Evolutionary conservation across 306 rosid species (phyloP), one percentile per base, ranked within the genome.

Genomic region (Medicago ruthenica): DNA sequence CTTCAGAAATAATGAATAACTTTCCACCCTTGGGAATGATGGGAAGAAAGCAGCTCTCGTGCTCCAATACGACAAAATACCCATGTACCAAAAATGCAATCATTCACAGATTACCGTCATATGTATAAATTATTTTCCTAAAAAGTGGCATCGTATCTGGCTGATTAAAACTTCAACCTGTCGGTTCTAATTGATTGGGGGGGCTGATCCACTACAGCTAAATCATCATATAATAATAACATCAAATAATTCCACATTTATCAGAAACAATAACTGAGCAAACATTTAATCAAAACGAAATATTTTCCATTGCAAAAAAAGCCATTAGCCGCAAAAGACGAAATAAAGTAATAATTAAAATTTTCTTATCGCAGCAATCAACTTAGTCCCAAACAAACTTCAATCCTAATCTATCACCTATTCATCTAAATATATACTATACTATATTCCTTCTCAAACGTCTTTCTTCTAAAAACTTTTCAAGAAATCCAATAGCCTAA

Each of bases 401-500:
- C 8, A 66, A 73, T 41, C 51, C 50, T 63, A 66, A 64, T 18
- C 41, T 0, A 55, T 79, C 51, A 31, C 62, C 54, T 24, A 5
- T n/a, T 70, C 27, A 27, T 22, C 58, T 9, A 50, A 60, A 36
- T 13, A 20, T 24, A 70, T 60, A 48, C 55, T 21, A 27, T 41
- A 22, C 13, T 27, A 61, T 50, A 70, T 67, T 20, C 57, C 20
- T 5, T 44, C 12, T 44, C 39, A 14, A 44, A 8, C 9, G 0
- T 34, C 58, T 40, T 53, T 4, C 61, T 9, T 53, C 40, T 13
- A 40, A 16, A 67, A 27, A 50, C 66, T 15, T 41, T 58, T 65
- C 65, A 48, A 18, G 18, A 73, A 72, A 54, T 24, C 15, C 17
- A 73, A 73, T 22, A 15, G 45, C 47, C 67, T 47, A 67, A 57